A percentile compares a stretch with the other conserved stretches of the same genome.
Conservation (phyloP, 306 rosid genomes). For the Sophora flavescens region DNA sequence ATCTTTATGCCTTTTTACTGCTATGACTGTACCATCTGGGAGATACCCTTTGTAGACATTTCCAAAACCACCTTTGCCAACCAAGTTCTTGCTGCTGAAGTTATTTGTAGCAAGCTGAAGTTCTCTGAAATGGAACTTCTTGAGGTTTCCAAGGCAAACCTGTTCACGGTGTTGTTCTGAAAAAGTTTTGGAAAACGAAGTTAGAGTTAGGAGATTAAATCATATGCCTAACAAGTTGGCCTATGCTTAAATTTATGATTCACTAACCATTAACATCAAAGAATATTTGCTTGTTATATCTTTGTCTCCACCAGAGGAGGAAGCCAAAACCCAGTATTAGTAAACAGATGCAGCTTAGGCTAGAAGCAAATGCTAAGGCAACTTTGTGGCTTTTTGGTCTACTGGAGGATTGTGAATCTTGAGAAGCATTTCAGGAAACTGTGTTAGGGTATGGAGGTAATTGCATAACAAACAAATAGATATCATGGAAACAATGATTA, state of each 20-base stretch:
- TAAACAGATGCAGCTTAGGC: constrained; percentile 80
- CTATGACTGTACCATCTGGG: constrained; percentile 77
- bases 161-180: constrained; percentile 81
- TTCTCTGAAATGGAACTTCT: constrained; percentile 84
- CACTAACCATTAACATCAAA: constrained; percentile 85
- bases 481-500: constrained; percentile 37
- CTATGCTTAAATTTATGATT: constrained; percentile 28
- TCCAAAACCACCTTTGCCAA: constrained; percentile 95
- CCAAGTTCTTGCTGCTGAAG: constrained; percentile 87
- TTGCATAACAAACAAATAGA: constrained; percentile 4
- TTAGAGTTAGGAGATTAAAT: constrained; percentile 18
- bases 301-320: constrained; percentile 91
- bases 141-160: constrained; percentile 90
- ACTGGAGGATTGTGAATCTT: constrained; percentile 65
- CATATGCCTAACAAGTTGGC: not conserved
- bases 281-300: constrained; percentile 86
- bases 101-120: constrained; percentile 89
- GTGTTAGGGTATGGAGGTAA: constrained; percentile 44
- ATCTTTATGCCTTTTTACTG: constrained; percentile 92
- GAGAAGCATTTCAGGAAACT: constrained; percentile 40
- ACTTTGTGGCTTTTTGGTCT: constrained; percentile 73
- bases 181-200: constrained; percentile 25
- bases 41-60: constrained; percentile 95
- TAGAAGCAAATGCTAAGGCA: constrained; percentile 86
- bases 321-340: constrained; percentile 77